Conservation (phyloP, 257 asterid genomes). For the Solanum ossicruentum region DNA sequence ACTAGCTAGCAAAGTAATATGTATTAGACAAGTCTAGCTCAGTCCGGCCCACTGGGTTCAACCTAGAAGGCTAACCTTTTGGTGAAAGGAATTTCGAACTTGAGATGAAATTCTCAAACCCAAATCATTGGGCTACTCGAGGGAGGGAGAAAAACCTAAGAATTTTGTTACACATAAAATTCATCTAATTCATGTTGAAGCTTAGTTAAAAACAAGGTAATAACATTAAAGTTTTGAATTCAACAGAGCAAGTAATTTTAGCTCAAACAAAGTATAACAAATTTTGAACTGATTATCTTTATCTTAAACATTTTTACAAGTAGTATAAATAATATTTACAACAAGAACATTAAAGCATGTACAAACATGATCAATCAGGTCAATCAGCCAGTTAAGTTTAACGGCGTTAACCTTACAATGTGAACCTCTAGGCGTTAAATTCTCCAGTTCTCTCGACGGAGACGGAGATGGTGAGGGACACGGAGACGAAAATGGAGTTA, state of each 20-base stretch:
- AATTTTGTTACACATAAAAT: neutral
- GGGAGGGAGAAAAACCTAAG: too few relatives aligned
- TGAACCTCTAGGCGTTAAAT: neutral
- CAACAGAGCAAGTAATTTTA: too few relatives aligned
- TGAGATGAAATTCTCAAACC: too few relatives aligned
- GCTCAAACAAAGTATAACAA: neutral
- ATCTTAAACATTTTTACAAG: neutral
- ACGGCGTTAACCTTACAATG: neutral
- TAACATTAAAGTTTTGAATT: too few relatives aligned
- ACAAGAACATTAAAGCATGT: neutral
- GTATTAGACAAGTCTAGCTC: too few relatives aligned
- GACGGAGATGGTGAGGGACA: neutral
- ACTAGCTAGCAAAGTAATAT: too few relatives aligned
- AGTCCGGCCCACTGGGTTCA: too few relatives aligned
- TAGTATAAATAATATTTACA: neutral
- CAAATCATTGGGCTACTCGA: too few relatives aligned
- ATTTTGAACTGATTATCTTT: neutral
- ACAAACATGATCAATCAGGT: neutral
- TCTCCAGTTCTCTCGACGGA: neutral
- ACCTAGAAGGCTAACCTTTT: too few relatives aligned
- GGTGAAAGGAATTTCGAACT: too few relatives aligned
- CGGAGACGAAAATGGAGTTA: neutral
- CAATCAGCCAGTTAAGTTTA: neutral
- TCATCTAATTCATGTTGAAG: neutral
- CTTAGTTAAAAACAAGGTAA: too few relatives aligned